Conservation (phyloP, 2,329 filamentous ascomycete species). For the Cordyceps fumosorosea region DNA sequence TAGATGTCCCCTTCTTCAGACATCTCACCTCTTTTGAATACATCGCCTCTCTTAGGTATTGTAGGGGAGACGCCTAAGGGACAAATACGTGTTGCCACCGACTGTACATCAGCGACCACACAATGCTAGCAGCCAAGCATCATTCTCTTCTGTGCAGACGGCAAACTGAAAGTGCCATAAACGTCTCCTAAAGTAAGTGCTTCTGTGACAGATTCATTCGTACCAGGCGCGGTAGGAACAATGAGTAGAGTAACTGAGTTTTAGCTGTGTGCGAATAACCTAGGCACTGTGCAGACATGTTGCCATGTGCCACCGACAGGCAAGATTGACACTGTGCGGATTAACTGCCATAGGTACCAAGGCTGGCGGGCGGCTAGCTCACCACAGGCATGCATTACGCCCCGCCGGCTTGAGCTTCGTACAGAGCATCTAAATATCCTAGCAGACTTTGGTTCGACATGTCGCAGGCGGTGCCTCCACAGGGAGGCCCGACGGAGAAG, state of each 20-base stretch:
- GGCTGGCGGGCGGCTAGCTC: not conserved
- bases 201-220: not conserved
- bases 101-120: too few species aligned
- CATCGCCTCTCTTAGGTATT: too few species aligned
- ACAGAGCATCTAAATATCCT: not conserved
- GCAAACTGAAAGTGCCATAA: too few species aligned
- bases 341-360: not conserved
- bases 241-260: not conserved
- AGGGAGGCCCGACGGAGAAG: slow-evolving; percentile 52
- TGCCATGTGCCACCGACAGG: too few species aligned
- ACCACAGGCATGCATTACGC: not conserved
- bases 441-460: slow-evolving; percentile 15
- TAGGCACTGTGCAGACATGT: not conserved
- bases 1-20: too few species aligned
- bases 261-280: too few species aligned
- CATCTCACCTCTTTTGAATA: too few species aligned
- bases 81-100: too few species aligned
- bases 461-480: slow-evolving; percentile 25
- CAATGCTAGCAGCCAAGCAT: too few species aligned
- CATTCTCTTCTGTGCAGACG: too few species aligned
- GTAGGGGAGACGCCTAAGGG: too few species aligned
- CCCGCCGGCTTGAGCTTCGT: not conserved
- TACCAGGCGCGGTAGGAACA: not conserved
- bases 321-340: slow-evolving; percentile 3
- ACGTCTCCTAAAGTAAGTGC: too few species aligned